Conservation (phyloP, 306 rosid genomes). For the Begonia loranthoides region DNA sequence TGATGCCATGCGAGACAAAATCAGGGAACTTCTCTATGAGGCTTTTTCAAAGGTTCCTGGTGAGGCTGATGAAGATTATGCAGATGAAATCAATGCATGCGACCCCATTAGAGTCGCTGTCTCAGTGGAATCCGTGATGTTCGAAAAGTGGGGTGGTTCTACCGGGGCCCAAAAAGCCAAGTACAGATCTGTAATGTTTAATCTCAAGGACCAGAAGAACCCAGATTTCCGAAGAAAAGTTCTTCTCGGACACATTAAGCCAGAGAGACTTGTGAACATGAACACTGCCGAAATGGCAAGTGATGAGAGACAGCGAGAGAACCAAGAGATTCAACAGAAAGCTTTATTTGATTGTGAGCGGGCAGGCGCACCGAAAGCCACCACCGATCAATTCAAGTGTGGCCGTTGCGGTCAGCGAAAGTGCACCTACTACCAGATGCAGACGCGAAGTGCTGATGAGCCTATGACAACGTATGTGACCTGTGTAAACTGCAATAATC, state of each 20-base stretch:
- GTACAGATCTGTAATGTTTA: conserved; percentile 80
- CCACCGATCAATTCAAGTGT: conserved; percentile 88
- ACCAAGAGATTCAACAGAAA: conserved; percentile 50
- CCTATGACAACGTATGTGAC: conserved; percentile 99
- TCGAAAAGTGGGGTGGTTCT: conserved; percentile 90
- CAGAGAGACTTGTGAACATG: conserved; percentile 58
- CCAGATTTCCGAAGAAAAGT: conserved; percentile 94
- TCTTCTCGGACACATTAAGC: conserved; percentile 51
- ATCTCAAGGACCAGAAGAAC: conserved; percentile 82
- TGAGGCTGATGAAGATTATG: conserved; percentile 57
- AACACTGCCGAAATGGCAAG: conserved; percentile 93
- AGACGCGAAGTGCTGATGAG: conserved; percentile 99
- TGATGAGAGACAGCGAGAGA: conserved; percentile 62
- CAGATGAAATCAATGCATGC: conserved; percentile 34
- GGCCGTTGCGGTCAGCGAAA: conserved; percentile 86
- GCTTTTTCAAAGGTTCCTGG: conserved; percentile 57
- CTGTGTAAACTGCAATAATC: conserved; percentile 72
- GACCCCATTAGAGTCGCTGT: conserved; percentile 92
- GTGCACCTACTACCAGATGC: conserved; percentile 91
- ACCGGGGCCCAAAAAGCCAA: conserved; percentile 75
- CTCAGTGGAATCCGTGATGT: conserved; percentile 68
- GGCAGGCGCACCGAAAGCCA: conserved; percentile 48
- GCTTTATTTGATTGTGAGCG: conserved; percentile 85
- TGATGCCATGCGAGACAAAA: conserved; percentile 56
- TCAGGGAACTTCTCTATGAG: conserved; percentile 61